phyloP scores from a whole-genome alignment of 2,329 filamentous ascomycete species.

The Chrysoporthe puriensis region DNA sequence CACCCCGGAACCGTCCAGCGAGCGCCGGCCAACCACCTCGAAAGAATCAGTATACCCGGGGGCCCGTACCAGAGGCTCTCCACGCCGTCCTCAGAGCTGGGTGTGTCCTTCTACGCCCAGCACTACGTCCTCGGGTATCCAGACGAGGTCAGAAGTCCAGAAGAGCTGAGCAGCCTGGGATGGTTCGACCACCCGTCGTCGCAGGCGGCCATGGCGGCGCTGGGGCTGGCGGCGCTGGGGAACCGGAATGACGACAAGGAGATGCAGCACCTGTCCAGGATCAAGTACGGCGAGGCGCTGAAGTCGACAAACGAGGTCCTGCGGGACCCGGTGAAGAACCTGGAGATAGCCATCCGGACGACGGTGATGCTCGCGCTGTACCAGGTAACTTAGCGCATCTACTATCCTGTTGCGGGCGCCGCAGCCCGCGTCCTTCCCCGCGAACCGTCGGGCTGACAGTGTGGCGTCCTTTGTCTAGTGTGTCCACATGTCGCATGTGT shows the following conservation, averaged over 20 bases:
- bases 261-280: slow-evolving; percentile 51
- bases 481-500: slow-evolving; percentile 40
- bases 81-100: slow-evolving; percentile 45
- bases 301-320: slow-evolving; percentile 50
- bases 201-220: slow-evolving; percentile 56
- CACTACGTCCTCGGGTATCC: slow-evolving; percentile 56
- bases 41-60: neutral
- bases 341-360: slow-evolving; percentile 52
- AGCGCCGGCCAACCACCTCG: neutral
- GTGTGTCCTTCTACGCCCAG: slow-evolving; percentile 55
- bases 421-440: neutral
- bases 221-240: slow-evolving; percentile 61
- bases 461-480: neutral
- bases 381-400: slow-evolving; percentile 49
- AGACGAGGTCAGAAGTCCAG: slow-evolving; percentile 48
- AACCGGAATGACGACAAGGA: slow-evolving; percentile 53
- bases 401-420: slow-evolving; percentile 14
- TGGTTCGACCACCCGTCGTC: slow-evolving; percentile 46
- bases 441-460: neutral
- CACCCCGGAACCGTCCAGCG: neutral
- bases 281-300: slow-evolving; percentile 59
- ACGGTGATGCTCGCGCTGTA: slow-evolving; percentile 64
- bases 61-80: slow-evolving; percentile 1
- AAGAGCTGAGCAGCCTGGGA: slow-evolving; percentile 42
- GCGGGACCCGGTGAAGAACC: slow-evolving; percentile 38